Base-by-base conservation (phyloP, 1,139 yeast genomes). In the Candida sp. region DNA sequence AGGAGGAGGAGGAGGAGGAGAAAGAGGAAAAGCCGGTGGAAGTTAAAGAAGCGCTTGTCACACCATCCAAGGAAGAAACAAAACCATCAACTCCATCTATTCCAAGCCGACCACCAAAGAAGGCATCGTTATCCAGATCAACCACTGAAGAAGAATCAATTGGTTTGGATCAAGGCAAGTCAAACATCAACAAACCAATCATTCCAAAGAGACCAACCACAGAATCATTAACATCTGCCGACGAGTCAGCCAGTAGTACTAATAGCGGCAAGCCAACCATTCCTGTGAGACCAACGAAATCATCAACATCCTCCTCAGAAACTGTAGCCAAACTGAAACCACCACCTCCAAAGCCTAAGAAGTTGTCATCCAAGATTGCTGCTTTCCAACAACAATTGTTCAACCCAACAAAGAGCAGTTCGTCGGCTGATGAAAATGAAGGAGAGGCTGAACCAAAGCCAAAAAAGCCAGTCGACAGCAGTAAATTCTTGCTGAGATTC, bases 281-380 rank as follows among this genome's bases (percentile, higher is more conserved):
- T n/a, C 58, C 59, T 1, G 40, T 50, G 5, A 54, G 58, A 47
- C 60, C 61, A 26, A 42, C 40, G 39, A 49, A 51, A 43, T 27
- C 42, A 25, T 27, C 32, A 40, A 39, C 49, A 28, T 40, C 47
- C 22, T 51, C 30, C 27, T 26, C 51, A 30, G 44, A 42, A 22
- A 37, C 51, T 23, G 42, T 39, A 2, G 27, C 47, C 4, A 61
- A 58, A 46, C 58, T 67, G 5, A 75, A 67, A 58, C 75, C 73
- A 0, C 88, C 89, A 9, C 92, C 92, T 3, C 86, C 85, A 31
- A 85, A 84, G 35, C 93, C 93, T 2, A 87, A 87, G 62, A 88
- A 88, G 57, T 84, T 90, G 25, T 86, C 93, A 0, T 85, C 91
- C 0, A 86, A 80, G 57, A 88, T 88, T 54, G 92, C 93, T 1